Evolutionary conservation across 2,329 filamentous ascomycete genomes (phyloP).

Genomic region (Aspergillus pseudoglaucus): DNA sequence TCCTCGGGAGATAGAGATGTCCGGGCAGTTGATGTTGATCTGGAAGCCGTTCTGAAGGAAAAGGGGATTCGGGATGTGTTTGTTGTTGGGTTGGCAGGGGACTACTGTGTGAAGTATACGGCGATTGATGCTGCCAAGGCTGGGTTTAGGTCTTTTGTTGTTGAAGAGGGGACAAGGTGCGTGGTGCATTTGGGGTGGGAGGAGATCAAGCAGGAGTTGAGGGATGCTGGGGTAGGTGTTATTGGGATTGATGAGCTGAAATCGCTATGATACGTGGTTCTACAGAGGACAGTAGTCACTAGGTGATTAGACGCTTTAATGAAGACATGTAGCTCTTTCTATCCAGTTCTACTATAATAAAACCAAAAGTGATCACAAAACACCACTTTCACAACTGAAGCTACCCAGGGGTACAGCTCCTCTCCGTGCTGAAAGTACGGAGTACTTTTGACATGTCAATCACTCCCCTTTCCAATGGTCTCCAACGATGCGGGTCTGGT

Average conservation of each 20-base stretch:
- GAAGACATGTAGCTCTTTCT: no score
- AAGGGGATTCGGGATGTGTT: constrained; percentile 69
- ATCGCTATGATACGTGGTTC: constrained; percentile 29
- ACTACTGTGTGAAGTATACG: constrained; percentile 81
- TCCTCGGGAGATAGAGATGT: neutral
- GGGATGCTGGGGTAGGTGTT: constrained; percentile 55
- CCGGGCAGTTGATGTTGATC: constrained; percentile 47
- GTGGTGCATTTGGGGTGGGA: constrained; percentile 61
- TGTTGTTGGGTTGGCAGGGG: constrained; percentile 76
- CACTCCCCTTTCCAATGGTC: neutral
- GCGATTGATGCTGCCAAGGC: constrained; percentile 69
- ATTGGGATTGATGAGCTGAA: constrained; percentile 53
- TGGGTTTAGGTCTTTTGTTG: constrained; percentile 69
- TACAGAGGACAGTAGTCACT: neutral
- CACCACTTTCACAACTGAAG: no score
- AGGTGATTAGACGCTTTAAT: no score
- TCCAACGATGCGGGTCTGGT: neutral
- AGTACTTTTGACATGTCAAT: neutral
- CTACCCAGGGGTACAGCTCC: no score
- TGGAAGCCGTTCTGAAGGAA: constrained; percentile 53
- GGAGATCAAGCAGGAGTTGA: constrained; percentile 49
- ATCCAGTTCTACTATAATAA: no score
- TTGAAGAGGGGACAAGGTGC: constrained; percentile 70
- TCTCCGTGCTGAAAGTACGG: neutral
- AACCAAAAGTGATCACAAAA: no score